A percentile compares a stretch with the other conserved stretches of the same genome.
Evolutionary conservation across 2,329 filamentous ascomycete species (phyloP).

Genomic region (Alternaria dauci): DNA sequence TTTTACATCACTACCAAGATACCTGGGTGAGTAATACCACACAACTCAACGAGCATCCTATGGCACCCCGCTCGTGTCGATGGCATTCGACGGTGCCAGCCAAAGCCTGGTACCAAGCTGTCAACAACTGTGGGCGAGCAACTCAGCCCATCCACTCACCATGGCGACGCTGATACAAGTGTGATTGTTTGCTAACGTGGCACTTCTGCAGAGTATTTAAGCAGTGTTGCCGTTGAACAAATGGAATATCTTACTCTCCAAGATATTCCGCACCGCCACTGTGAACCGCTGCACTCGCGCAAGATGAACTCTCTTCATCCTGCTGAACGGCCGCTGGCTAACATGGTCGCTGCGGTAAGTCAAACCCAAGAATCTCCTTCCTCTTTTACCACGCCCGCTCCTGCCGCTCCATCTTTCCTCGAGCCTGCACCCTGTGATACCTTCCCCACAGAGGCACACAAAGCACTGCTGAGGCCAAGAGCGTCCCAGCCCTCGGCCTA

Average conservation of each 20-base stretch:
- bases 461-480: neutral
- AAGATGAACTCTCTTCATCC: constrained; percentile 40
- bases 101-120: constrained; percentile 18
- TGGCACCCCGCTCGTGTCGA: constrained; percentile 12
- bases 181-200: constrained; percentile 11
- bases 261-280: constrained; percentile 48
- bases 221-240: constrained; percentile 6
- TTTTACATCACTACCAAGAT: constrained; percentile 19
- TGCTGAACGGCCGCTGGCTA: constrained; percentile 32
- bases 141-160: constrained; percentile 8
- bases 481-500: neutral
- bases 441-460: constrained; percentile 5
- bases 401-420: constrained; percentile 1
- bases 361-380: constrained; percentile 13
- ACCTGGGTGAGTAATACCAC: constrained; percentile 17
- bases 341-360: constrained; percentile 45
- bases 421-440: constrained; percentile 6
- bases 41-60: neutral
- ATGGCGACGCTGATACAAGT: constrained; percentile 10
- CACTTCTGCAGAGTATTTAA: constrained; percentile 23
- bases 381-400: constrained; percentile 6
- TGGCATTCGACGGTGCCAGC: constrained; percentile 16
- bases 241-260: constrained; percentile 53
- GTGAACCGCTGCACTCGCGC: constrained; percentile 37
- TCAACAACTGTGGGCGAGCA: constrained; percentile 20